Evolutionary conservation across 768 basidiomycete genomes (phyloP).

Genomic region (Hygrophorus russula): DNA sequence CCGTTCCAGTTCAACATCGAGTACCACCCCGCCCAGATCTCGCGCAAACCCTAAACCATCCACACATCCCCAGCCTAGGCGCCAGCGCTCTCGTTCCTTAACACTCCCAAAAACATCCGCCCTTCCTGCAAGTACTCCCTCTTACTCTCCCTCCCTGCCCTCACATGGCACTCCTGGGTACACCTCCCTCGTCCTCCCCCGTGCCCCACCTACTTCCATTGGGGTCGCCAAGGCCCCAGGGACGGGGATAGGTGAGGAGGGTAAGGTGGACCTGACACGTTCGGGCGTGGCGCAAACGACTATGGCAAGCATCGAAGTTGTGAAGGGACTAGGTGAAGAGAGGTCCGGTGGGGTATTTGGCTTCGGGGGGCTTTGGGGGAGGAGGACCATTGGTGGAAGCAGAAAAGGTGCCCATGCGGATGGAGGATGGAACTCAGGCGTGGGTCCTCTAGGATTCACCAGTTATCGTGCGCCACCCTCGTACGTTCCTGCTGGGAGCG

Average conservation of each 20-base stretch:
- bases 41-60: background rate
- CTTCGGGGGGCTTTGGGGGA: slow-evolving; percentile 11
- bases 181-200: slow-evolving; percentile 42
- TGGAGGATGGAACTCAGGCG: slow-evolving; percentile 8
- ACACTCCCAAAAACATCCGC: slow-evolving; percentile 8
- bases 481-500: slow-evolving; percentile 54
- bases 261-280: slow-evolving; percentile 60
- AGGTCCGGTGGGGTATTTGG: slow-evolving; percentile 2
- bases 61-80: background rate
- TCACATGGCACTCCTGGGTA: slow-evolving; percentile 51
- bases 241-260: slow-evolving; percentile 16
- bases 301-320: slow-evolving; percentile 81
- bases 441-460: slow-evolving; percentile 48
- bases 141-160: slow-evolving; percentile 21
- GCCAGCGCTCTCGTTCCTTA: background rate
- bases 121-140: slow-evolving; percentile 11
- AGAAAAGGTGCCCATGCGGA: background rate
- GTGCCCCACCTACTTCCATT: slow-evolving; percentile 26
- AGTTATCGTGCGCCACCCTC: slow-evolving; percentile 63
- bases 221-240: slow-evolving; percentile 1
- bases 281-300: slow-evolving; percentile 77
- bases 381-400: slow-evolving; percentile 7
- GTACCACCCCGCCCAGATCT: background rate
- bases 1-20: background rate
- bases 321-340: slow-evolving; percentile 37